These are phyloP conservation scores for Vanrija sp. DNA, from an alignment of 1,284 basidiomycete genomes.

Conservation along the genomic window DNA sequence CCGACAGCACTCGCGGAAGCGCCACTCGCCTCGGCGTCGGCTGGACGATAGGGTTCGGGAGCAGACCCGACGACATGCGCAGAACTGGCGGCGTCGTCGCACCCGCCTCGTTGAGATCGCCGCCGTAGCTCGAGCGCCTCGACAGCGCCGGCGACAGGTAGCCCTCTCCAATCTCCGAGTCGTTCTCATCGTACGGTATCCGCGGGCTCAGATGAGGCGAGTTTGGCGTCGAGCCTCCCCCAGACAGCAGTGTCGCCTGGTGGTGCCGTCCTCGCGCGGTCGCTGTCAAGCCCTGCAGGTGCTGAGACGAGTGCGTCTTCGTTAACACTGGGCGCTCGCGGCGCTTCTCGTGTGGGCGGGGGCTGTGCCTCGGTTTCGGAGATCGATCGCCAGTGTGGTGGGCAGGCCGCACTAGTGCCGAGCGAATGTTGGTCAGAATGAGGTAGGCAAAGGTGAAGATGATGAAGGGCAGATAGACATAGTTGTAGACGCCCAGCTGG, in stretches of 20 bases:
- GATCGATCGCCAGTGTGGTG: neutral
- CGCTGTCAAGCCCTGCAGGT: constrained; percentile 14
- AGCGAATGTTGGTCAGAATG: constrained; percentile 41
- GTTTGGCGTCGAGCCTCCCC: neutral
- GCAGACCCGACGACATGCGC: neutral
- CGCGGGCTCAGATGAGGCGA: constrained; percentile 15
- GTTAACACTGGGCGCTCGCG: constrained; percentile 32
- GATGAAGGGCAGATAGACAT: constrained; percentile 58
- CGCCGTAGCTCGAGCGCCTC: constrained; percentile 30
- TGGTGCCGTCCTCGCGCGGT: constrained; percentile 6
- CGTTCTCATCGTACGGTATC: neutral
- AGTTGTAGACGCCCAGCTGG: constrained; percentile 60
- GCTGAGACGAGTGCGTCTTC: constrained; percentile 35
- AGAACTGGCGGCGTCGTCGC: neutral
- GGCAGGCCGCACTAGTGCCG: constrained; percentile 22
- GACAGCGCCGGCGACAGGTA: constrained; percentile 28
- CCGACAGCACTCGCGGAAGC: constrained; percentile 29
- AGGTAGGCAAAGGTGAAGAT: constrained; percentile 50
- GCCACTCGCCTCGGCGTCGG: constrained; percentile 23
- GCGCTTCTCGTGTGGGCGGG: constrained; percentile 1
- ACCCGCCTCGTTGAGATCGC: constrained; percentile 4
- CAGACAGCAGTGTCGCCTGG: constrained; percentile 6
- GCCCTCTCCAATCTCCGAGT: constrained; percentile 2
- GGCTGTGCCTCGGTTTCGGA: neutral
- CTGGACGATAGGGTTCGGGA: neutral